Evolutionary conservation across 768 basidiomycete species (phyloP), one percentile per base, ranked within the genome.

Genomic region (Mrakia frigida): DNA sequence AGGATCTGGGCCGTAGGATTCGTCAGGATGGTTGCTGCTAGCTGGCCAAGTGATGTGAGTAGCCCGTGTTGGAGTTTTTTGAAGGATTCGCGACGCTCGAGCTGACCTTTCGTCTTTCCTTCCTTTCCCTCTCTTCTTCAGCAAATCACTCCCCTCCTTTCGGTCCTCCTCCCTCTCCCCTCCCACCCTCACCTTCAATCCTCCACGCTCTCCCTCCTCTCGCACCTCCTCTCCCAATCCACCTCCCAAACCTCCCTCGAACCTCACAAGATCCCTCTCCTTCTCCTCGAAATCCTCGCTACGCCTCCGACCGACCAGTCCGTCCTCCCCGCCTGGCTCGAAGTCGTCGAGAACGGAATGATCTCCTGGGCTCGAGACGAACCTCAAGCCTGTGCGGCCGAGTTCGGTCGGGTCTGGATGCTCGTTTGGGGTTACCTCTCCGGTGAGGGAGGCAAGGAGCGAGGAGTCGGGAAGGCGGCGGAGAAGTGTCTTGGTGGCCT

Each of bases 161-260:
- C 87, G 28, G 85, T 88, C 31, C 88, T 98, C 37, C 88, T 98
- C 9, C 85, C 88, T 33, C 88, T 98, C 43, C 94, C 96, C 28
- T 71, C 76, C 35, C 87, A 96, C 80, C 88, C 91, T 31, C 97
- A 94, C 82, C 87, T 99, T 60, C 91, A 95, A 0, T 90, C 94
- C 83, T 89, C 92, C 21, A 87, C 92, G 41, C 98, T 95, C 82
- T 89, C 91, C 53, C 87, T 95, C 68, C 87, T 99, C 79, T 89
- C 94, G 43, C 90, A 91, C 79, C 86, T 98, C 6, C 90, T 98
- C 78, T 82, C 83, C 14, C 83, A 80, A n/a, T 79, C 81, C 9
- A 78, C 79, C 74, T 78, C 78, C 53, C 78, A 78, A 39, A 76
- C 80, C n/a, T 78, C 80, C 4, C 74, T 82, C 71, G 79, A 79